phyloP scores from a whole-genome alignment of 345 rosid species.

The Ceriops decandra region DNA sequence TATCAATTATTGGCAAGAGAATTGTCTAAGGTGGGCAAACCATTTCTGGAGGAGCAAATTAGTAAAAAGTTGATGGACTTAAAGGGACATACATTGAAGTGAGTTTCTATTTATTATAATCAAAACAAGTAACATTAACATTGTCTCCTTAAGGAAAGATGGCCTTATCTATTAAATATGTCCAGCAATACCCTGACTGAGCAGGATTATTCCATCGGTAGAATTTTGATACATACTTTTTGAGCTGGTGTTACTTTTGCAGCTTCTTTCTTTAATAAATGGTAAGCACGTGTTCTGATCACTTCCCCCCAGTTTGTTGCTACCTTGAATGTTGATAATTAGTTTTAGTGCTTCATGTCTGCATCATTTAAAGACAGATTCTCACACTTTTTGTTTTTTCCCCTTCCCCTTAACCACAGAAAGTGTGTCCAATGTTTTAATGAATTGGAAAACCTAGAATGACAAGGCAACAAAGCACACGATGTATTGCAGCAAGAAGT shows the following conservation, averaged over 20 bases:
- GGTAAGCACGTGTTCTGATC: conserved; percentile 6
- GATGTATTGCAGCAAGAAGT: neutral
- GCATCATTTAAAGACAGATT: neutral
- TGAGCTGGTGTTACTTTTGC: neutral
- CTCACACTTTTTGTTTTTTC: neutral
- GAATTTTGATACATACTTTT: neutral
- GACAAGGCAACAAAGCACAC: conserved; percentile 2
- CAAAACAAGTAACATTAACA: neutral
- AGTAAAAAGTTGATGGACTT: conserved; percentile 7
- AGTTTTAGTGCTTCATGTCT: neutral
- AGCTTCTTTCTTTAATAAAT: neutral
- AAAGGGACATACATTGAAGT: conserved; percentile 7
- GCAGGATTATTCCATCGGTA: neutral
- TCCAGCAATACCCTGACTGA: neutral
- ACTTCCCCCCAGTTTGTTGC: neutral
- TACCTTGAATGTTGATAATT: neutral
- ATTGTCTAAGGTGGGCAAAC: conserved; percentile 38
- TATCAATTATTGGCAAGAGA: conserved; percentile 41
- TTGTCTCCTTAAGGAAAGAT: neutral
- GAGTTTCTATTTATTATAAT: neutral
- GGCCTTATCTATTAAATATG: neutral
- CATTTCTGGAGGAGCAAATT: conserved; percentile 27
- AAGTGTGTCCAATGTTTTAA: neutral
- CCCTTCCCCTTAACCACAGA: conserved; percentile 2
- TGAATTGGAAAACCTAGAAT: neutral